These are phyloP conservation scores for Leptosphaerulina australis DNA, from an alignment of 2,329 filamentous ascomycete genomes.

Conservation along the genomic window DNA sequence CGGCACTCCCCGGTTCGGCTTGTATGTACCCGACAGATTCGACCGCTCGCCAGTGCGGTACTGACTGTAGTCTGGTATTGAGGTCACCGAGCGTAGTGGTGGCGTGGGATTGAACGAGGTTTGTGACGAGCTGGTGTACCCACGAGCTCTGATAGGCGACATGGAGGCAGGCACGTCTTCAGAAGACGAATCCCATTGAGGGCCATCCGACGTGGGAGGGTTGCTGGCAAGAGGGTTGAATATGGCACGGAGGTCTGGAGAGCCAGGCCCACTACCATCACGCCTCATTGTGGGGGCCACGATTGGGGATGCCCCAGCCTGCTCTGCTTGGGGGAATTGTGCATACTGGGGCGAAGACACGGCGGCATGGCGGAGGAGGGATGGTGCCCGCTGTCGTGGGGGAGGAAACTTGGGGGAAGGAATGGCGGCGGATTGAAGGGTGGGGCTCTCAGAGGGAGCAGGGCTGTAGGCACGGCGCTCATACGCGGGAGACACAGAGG, in stretches of 20 bases:
- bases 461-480: slow-evolving; percentile 40
- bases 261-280: slow-evolving; percentile 33
- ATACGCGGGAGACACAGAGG: slow-evolving; percentile 29
- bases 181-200: slow-evolving; percentile 31
- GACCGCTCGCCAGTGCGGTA: slow-evolving; percentile 35
- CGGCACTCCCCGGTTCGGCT: slow-evolving; percentile 44
- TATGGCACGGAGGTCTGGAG: slow-evolving; percentile 40
- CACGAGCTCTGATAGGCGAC: slow-evolving; percentile 35
- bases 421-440: slow-evolving; percentile 33
- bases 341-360: slow-evolving; percentile 38
- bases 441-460: slow-evolving; percentile 39
- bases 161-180: slow-evolving; percentile 30
- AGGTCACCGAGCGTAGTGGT: slow-evolving; percentile 43
- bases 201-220: slow-evolving; percentile 35
- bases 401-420: slow-evolving; percentile 52
- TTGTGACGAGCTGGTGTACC: slow-evolving; percentile 44
- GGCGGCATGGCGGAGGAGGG: slow-evolving; percentile 47
- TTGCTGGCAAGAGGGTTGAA: slow-evolving; percentile 47
- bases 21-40: slow-evolving; percentile 45
- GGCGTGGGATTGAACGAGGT: slow-evolving; percentile 29
- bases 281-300: slow-evolving; percentile 32
- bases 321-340: slow-evolving; percentile 28
- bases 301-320: slow-evolving; percentile 34
- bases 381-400: slow-evolving; percentile 50
- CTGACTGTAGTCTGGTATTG: slow-evolving; percentile 47